Conservation (phyloP, 78 protist species). For the Pigoraptor vietnamica region DNA sequence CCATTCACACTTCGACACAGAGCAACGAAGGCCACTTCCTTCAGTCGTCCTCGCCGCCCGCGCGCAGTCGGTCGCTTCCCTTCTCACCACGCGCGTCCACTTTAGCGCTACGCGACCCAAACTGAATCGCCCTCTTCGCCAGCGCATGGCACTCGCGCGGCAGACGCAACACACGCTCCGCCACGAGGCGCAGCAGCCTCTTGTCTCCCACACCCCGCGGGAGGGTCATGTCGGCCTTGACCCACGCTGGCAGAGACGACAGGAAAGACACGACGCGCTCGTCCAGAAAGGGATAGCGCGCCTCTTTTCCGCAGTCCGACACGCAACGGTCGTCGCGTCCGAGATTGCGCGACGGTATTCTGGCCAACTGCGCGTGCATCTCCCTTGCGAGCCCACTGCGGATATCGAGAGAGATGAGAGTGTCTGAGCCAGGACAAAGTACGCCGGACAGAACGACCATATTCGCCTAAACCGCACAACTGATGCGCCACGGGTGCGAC, state of each 20-base stretch:
- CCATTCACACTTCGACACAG: too few relatives aligned
- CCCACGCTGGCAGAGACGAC: background rate
- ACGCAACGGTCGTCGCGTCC: constrained; percentile 89
- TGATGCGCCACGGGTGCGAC: too few relatives aligned
- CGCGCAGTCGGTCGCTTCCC: background rate
- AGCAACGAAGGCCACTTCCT: too few relatives aligned
- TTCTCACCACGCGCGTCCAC: background rate
- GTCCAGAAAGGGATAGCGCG: constrained; percentile 76
- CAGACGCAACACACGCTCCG: constrained; percentile 23
- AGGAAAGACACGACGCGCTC: constrained; percentile 41
- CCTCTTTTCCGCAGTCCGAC: constrained; percentile 69
- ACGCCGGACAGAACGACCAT: background rate
- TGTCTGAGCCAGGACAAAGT: background rate
- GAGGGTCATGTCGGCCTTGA: background rate
- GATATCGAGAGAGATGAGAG: background rate
- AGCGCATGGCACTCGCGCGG: constrained; percentile 21
- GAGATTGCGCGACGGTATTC: constrained; percentile 34
- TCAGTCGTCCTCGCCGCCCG: too few relatives aligned
- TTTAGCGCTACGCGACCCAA: constrained; percentile 49
- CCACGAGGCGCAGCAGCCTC: constrained; percentile 18
- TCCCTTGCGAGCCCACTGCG: background rate
- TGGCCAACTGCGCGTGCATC: background rate
- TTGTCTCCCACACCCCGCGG: constrained; percentile 31
- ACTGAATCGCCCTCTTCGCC: constrained; percentile 72
- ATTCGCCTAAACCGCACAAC: too few relatives aligned